Percentiles rank a stretch among this genome's conserved stretches.
These are phyloP conservation scores for Talaromyces sp. DNA, from an alignment of 2,329 filamentous ascomycete genomes.

Conservation along the genomic window DNA sequence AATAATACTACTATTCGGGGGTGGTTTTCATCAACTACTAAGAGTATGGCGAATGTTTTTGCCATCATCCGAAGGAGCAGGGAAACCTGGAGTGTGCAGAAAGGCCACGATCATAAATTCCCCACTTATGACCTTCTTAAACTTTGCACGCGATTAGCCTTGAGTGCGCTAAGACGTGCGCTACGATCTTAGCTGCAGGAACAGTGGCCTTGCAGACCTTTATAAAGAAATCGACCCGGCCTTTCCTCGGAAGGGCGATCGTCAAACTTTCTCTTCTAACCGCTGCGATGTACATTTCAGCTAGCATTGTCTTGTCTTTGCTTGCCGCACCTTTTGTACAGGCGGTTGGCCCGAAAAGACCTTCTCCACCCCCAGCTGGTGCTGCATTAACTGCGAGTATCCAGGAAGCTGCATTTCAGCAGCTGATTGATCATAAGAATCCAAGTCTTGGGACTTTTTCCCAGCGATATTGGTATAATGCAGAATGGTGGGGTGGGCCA, in stretches of 20 bases:
- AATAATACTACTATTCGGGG: too few relatives aligned
- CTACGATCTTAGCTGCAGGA: neutral
- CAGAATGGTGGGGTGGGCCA: slow-evolving; percentile 56
- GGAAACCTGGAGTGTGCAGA: too few relatives aligned
- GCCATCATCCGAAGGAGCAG: too few relatives aligned
- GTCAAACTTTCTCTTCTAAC: neutral
- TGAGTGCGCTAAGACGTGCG: neutral
- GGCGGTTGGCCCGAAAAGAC: slow-evolving; percentile 10
- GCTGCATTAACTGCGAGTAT: neutral
- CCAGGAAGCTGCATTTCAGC: slow-evolving; percentile 49
- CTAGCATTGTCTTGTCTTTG: slow-evolving; percentile 8
- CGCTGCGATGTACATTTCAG: slow-evolving; percentile 11
- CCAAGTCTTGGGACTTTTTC: slow-evolving; percentile 59
- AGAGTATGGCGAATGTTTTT: too few relatives aligned
- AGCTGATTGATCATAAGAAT: slow-evolving; percentile 62
- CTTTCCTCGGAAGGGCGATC: neutral
- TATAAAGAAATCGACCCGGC: neutral
- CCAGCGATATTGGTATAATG: slow-evolving; percentile 58
- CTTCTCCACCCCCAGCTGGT: slow-evolving; percentile 13
- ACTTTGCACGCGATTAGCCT: neutral
- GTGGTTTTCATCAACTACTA: too few relatives aligned
- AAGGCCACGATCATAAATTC: neutral
- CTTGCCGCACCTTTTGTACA: slow-evolving; percentile 11
- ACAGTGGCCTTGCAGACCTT: neutral
- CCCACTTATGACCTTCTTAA: neutral